Evolutionary conservation across 352 stramenopile species (phyloP), one percentile per base, ranked within the genome.

Genomic region (Globisporangium heterothallicum): DNA sequence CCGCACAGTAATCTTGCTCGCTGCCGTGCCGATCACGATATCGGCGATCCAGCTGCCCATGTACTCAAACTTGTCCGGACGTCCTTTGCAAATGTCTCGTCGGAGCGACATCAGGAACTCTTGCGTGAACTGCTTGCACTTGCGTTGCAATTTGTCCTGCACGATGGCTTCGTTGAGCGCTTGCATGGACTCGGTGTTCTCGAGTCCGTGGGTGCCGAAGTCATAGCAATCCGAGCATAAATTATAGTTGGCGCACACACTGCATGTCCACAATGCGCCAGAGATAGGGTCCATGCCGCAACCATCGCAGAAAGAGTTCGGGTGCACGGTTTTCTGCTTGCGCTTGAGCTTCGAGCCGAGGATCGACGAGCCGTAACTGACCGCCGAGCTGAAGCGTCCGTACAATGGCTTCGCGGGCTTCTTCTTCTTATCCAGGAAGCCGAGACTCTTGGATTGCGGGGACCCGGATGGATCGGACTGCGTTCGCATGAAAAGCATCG

Each of bases 21-120:
- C 66, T 4, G 77, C 52, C 8, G 68, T 85, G 34, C 78, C 78
- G 43, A 81, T 73, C 6, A 92, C 73, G 50, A 92, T 89, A 30
- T 80, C 75, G 27, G 71, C 82, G 65, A 92, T 87, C 82, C 82
- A 92, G 25, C 72, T 68, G 25, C 82, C 79, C 36, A 92, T 60
- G 52, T 92, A 89, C 58, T 92, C 74, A 49, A 92, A 87, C 63
- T 92, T 92, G 67, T 88, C 78, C 0, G 78, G 69, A 30, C 79
- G 64, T 46, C 71, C 73, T 56, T 92, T 92, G 67, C 81, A 92
- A 26, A 92, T 78, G 64, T 92, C 81, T 0, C 70, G 72, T 7
- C 72, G 78, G 26, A 92, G 74, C 19, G 80, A 88, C 6, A 83
- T 42, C 4, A 92, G 56, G 34, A 92, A 89, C 54, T 88, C 77